These are phyloP conservation scores for Hypericum androsaemum DNA, from an alignment of 345 rosid genomes.

Conservation along the genomic window DNA sequence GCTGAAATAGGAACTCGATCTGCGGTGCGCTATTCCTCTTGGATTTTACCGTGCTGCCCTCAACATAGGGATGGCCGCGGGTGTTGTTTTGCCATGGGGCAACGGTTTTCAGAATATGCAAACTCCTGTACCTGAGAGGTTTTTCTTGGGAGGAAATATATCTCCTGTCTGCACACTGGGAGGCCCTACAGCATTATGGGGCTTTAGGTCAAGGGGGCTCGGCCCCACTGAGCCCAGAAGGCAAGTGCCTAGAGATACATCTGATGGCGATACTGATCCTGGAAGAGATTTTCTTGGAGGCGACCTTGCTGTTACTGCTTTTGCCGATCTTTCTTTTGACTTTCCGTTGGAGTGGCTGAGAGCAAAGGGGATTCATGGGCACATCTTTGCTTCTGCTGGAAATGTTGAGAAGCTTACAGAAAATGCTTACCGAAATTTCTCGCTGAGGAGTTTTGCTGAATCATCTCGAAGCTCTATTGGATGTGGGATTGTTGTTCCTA, in stretches of 20 bases:
- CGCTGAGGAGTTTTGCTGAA: neutral
- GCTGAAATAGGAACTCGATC: neutral
- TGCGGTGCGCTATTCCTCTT: neutral
- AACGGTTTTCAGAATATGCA: neutral
- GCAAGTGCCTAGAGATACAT: neutral
- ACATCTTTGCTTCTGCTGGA: neutral
- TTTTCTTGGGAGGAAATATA: slow-evolving; percentile 2
- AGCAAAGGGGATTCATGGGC: neutral
- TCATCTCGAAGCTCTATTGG: slow-evolving; percentile 1
- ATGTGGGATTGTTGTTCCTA: slow-evolving; percentile 1
- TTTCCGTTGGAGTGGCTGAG: neutral
- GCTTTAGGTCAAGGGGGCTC: neutral
- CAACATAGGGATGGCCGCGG: neutral
- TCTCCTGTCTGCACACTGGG: neutral
- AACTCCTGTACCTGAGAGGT: neutral
- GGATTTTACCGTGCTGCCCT: neutral
- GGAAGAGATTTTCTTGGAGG: neutral
- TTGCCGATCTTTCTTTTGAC: slow-evolving; percentile 1
- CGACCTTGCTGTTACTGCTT: slow-evolving; percentile 4
- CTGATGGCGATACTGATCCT: neutral
- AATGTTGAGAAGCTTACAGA: neutral
- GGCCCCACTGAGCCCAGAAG: slow-evolving; percentile 5
- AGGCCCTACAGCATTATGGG: slow-evolving; percentile 3
- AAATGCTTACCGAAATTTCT: slow-evolving; percentile 1
- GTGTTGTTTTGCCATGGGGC: slow-evolving; percentile 1